phyloP scores from a whole-genome alignment of 176 grass and related monocot species.

The Themeda triandra region DNA sequence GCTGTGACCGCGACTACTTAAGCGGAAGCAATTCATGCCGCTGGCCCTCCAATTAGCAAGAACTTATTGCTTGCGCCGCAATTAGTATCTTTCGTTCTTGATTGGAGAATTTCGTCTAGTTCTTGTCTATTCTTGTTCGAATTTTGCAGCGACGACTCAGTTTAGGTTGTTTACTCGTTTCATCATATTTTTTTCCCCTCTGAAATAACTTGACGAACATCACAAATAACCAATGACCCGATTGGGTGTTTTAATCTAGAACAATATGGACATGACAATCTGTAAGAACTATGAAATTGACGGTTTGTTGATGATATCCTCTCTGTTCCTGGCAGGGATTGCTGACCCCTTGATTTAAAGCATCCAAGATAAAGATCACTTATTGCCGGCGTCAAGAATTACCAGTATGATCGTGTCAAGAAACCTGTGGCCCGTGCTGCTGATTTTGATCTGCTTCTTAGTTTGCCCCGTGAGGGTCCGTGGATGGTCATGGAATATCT shows the following conservation, averaged over 20 bases:
- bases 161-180: conserved; percentile 24
- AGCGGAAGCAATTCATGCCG: not conserved
- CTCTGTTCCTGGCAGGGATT: conserved; percentile 20
- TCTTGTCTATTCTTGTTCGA: not conserved
- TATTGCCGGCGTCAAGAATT: not conserved
- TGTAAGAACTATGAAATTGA: not conserved
- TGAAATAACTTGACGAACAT: not conserved
- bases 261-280: not conserved
- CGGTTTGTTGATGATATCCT: conserved; percentile 11
- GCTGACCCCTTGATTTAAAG: not conserved
- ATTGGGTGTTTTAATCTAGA: not conserved
- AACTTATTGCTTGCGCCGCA: not conserved
- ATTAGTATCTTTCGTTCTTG: conserved; percentile 6
- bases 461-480: not conserved
- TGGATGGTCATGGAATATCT: conserved; percentile 40
- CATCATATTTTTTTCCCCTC: not conserved
- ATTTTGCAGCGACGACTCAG: not conserved
- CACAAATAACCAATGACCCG: not conserved
- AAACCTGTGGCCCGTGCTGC: not conserved
- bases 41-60: not conserved
- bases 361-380: not conserved
- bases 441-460: conserved; percentile 21
- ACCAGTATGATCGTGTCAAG: not conserved
- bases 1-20: conserved; percentile 19
- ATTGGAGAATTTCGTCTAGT: not conserved